Evolutionary conservation across 2,329 filamentous ascomycete species (phyloP).

Genomic region (Exophiala sp.): DNA sequence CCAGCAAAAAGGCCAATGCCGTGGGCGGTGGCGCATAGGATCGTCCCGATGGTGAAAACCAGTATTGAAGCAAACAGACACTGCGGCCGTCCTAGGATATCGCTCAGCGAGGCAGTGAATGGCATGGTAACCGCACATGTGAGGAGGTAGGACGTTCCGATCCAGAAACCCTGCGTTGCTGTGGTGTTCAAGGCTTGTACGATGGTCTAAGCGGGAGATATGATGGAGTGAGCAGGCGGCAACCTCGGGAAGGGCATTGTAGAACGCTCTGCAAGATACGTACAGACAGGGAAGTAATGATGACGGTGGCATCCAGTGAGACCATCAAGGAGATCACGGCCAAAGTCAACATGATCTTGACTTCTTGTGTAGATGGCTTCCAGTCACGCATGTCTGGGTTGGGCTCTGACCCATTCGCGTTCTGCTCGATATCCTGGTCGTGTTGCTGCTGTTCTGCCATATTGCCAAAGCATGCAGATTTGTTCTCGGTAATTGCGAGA

Average conservation of each 20-base stretch:
- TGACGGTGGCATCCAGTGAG: slow-evolving; percentile 45
- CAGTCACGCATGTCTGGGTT: slow-evolving; percentile 1
- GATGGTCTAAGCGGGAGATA: slow-evolving; percentile 34
- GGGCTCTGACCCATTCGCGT: background rate
- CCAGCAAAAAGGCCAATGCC: slow-evolving; percentile 38
- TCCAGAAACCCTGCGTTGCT: slow-evolving; percentile 45
- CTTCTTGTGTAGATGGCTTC: slow-evolving; percentile 18
- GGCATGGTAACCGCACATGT: slow-evolving; percentile 41
- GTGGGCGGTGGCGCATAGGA: slow-evolving; percentile 39
- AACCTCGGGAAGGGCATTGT: too few species aligned
- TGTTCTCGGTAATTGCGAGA: background rate
- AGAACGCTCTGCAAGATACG: too few species aligned
- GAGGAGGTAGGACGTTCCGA: slow-evolving; percentile 46
- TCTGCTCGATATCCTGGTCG: background rate
- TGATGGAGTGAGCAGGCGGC: too few species aligned
- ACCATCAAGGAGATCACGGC: slow-evolving; percentile 46
- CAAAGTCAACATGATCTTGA: slow-evolving; percentile 30
- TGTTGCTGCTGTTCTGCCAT: background rate
- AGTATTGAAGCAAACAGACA: slow-evolving; percentile 41
- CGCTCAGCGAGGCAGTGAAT: slow-evolving; percentile 39
- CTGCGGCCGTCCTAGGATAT: slow-evolving; percentile 46
- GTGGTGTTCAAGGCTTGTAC: slow-evolving; percentile 33
- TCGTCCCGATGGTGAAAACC: slow-evolving; percentile 44
- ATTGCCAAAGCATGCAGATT: background rate
- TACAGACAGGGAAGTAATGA: slow-evolving; percentile 31